Percentiles rank a stretch among this genome's conserved stretches.
Conservation (phyloP, 78 protist genomes). For the Isochrysis galbana region DNA sequence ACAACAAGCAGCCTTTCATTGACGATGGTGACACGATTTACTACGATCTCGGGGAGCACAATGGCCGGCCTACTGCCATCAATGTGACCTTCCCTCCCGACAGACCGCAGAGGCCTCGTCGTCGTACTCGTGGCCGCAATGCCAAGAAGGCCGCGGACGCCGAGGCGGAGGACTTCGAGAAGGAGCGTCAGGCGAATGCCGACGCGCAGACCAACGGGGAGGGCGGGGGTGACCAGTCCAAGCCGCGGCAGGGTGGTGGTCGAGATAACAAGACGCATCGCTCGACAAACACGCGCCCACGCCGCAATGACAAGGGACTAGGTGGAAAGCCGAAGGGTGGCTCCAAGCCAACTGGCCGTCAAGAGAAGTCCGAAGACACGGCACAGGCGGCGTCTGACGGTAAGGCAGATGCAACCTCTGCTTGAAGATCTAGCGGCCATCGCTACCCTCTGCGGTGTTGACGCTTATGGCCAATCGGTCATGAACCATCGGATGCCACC, state of each 20-base stretch:
- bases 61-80: background rate
- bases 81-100: background rate
- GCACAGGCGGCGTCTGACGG: background rate
- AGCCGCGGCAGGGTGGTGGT: background rate
- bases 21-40: background rate
- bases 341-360: background rate
- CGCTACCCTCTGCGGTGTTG: too few species aligned
- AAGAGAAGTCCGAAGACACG: background rate
- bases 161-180: background rate
- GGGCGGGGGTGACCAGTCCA: background rate
- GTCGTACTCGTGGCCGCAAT: background rate
- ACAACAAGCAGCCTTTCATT: background rate
- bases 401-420: too few species aligned
- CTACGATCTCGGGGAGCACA: background rate
- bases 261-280: background rate
- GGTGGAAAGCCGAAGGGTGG: background rate
- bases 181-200: background rate
- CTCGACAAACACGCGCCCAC: background rate
- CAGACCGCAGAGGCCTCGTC: background rate
- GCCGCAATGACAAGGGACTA: background rate
- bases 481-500: too few species aligned
- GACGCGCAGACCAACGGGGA: background rate
- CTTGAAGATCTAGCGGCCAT: too few species aligned
- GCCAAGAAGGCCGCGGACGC: background rate
- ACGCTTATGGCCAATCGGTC: too few species aligned